Base-by-base conservation (phyloP, 2,329 filamentous ascomycete genomes). In the Epichloe typhina region DNA sequence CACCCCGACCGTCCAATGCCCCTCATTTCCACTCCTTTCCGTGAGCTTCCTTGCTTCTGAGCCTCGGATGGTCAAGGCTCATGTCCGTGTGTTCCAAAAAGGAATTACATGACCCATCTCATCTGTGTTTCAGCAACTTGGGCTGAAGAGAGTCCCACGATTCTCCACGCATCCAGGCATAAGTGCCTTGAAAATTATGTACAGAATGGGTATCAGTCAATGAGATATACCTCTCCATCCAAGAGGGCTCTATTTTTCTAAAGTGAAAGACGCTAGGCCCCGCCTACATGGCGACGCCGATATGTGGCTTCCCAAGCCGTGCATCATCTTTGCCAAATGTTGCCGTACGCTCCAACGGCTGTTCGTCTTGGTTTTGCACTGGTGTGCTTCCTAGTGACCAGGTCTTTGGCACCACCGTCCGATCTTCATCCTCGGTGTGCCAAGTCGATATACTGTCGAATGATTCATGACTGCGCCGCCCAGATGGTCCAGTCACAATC, bases 361-460 rank as follows among this genome's bases (percentile, higher is more conserved):
- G 70, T n/a, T 69, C 71, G 11, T 69, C 68, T 53, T 64, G 62
- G 52, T 63, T 65, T 36, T 64, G 59, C 33, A 65, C 67, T 13
- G 71, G 64, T 8, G 66, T 71, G 59, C 71, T 74, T 49, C 69
- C 68, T 7, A 73, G 70, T 19, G 74, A 77, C 62, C 72, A 72
- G 12, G 67, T 72, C 2, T 73, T 75, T n/a, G 70, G 69, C 43
- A 70, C 56, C 5, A 70, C 56, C 5, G 69, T 76, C 50, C 66
- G 68, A 51, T 72, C 64, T 49, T 66, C 70, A 13, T 71, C 69
- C 15, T 69, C 69, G 44, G 66, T 73, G 51, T 71, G 71, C 67
- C 76, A 77, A 5, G 75, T 75, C 48, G 73, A 76, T 49, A 72
- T 64, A 2, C 72, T 74, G 44, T 70, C 71, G 45, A 68, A 59